Percentiles rank a stretch among this genome's conserved stretches.
These are phyloP conservation scores for Escallonia rubra DNA, from an alignment of 129 eudicot species.

Conservation along the genomic window DNA sequence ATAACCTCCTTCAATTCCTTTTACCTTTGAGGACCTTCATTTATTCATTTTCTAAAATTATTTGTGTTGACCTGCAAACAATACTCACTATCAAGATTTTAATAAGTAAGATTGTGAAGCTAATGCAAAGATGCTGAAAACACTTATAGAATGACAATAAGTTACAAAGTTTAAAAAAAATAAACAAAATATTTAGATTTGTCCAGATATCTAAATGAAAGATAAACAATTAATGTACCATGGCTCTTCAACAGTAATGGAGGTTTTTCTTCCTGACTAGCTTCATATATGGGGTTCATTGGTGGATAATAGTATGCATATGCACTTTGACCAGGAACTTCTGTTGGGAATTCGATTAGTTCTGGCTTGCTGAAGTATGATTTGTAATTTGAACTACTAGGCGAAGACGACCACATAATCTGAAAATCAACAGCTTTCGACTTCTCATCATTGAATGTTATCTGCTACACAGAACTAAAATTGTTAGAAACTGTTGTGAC, in stretches of 20 bases:
- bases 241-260: slow-evolving; percentile 89
- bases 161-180: too few relatives aligned
- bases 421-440: slow-evolving; percentile 52
- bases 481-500: background rate
- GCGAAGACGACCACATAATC: slow-evolving; percentile 87
- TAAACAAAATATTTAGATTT: background rate
- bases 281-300: slow-evolving; percentile 66
- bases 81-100: too few relatives aligned
- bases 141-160: background rate
- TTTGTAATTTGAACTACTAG: slow-evolving; percentile 45
- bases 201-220: background rate
- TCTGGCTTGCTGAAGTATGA: slow-evolving; percentile 80
- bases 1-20: too few relatives aligned
- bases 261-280: slow-evolving; percentile 75
- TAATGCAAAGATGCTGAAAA: background rate
- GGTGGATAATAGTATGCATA: slow-evolving; percentile 97
- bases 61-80: too few relatives aligned
- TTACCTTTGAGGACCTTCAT: too few relatives aligned
- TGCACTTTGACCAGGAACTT: slow-evolving; percentile 75
- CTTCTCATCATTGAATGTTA: slow-evolving; percentile 62
- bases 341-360: slow-evolving; percentile 85
- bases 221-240: slow-evolving; percentile 37
- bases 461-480: slow-evolving; percentile 34
- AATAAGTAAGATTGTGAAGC: too few relatives aligned
- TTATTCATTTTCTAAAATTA: too few relatives aligned